Conservation (phyloP, 2,329 filamentous ascomycete genomes). For the Rasamsonia emersonii region DNA sequence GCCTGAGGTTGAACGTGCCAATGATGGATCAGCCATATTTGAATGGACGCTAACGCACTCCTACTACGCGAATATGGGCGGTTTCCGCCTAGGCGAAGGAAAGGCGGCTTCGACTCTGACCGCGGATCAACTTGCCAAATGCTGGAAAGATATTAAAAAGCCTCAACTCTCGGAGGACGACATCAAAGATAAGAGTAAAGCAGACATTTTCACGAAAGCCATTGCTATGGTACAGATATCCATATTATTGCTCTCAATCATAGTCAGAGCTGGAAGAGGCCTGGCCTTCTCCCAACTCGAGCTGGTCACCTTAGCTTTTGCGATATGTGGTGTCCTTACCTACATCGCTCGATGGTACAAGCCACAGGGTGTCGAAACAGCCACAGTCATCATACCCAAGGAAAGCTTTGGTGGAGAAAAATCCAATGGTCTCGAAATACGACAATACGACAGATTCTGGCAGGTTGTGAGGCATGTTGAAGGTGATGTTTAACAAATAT, state of each 20-base stretch:
- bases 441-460: too few relatives aligned
- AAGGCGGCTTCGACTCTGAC: neutral
- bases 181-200: constrained; percentile 1
- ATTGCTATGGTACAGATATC: neutral
- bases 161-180: too few relatives aligned
- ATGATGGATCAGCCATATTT: neutral
- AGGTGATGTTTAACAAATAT: too few relatives aligned
- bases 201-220: neutral
- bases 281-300: neutral
- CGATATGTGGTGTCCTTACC: neutral
- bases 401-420: too few relatives aligned
- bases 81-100: neutral
- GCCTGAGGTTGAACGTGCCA: neutral
- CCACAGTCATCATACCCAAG: too few relatives aligned
- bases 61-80: neutral
- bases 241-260: neutral
- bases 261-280: neutral
- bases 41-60: neutral
- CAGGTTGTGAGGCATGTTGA: too few relatives aligned
- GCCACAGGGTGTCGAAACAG: too few relatives aligned
- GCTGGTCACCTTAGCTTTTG: neutral
- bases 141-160: neutral
- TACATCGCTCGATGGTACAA: neutral
- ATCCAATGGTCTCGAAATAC: too few relatives aligned
- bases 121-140: neutral